phyloP scores from a whole-genome alignment of 1,139 yeast species.

The Arxiozyma slooffiae region DNA sequence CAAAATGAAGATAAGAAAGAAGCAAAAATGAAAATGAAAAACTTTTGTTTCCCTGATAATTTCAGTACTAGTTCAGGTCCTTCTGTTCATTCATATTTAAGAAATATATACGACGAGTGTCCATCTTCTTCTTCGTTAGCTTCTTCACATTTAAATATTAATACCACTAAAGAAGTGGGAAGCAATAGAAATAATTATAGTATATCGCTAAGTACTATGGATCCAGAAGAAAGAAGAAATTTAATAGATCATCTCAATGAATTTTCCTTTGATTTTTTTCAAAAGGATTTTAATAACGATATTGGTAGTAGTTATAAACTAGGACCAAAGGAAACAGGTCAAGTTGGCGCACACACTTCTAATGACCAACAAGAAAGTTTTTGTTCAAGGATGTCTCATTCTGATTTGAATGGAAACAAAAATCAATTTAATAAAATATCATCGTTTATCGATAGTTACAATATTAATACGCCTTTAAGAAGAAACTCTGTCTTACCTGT shows the following conservation, averaged over 20 bases:
- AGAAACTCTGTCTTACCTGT: neutral
- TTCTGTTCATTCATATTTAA: constrained; percentile 6
- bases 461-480: neutral
- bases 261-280: neutral
- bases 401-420: neutral
- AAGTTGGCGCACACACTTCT: neutral
- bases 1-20: too few species aligned
- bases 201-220: constrained; percentile 1
- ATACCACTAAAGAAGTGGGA: neutral
- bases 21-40: too few species aligned
- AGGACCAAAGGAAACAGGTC: constrained; percentile 3
- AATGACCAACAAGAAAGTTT: neutral
- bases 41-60: constrained; percentile 4
- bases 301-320: neutral
- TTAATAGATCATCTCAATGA: constrained; percentile 1
- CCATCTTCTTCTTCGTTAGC: neutral
- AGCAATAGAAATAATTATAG: neutral
- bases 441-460: neutral
- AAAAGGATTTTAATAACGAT: neutral
- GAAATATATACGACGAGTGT: constrained; percentile 5
- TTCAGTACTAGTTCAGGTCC: constrained; percentile 1
- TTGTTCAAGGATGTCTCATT: neutral
- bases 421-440: neutral
- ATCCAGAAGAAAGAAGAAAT: constrained; percentile 1
- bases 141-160: neutral